Percentiles rank a stretch among this genome's conserved stretches.
These are phyloP conservation scores for Macaranga tanarius DNA, from an alignment of 441 rosid genomes.

Conservation along the genomic window DNA sequence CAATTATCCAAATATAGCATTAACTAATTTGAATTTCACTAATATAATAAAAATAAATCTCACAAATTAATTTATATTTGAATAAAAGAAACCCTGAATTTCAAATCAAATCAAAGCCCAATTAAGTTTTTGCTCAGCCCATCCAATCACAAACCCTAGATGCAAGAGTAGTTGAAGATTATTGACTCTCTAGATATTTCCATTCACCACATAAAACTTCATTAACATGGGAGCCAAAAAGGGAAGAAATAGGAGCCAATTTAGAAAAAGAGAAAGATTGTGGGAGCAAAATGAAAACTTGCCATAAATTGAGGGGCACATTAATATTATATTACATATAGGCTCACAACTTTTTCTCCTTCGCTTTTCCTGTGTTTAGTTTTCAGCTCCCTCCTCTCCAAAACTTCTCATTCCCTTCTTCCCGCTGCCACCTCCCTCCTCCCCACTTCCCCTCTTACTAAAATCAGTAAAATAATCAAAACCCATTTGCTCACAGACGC, in stretches of 20 bases:
- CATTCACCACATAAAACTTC: not conserved
- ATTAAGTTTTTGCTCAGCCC: not conserved
- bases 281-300: constrained; percentile 11
- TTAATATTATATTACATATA: too few relatives aligned
- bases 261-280: not conserved
- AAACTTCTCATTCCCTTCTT: not conserved
- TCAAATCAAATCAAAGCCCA: not conserved
- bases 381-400: not conserved
- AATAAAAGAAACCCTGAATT: too few relatives aligned
- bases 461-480: not conserved
- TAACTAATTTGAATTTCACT: too few relatives aligned
- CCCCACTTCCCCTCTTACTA: constrained; percentile 12
- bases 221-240: not conserved
- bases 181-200: not conserved
- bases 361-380: not conserved
- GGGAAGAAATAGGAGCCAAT: not conserved
- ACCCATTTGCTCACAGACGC: not conserved
- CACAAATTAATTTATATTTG: too few relatives aligned
- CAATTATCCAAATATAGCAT: too few relatives aligned
- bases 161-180: not conserved
- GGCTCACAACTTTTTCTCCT: too few relatives aligned
- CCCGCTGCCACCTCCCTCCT: constrained; percentile 23
- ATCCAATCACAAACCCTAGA: not conserved
- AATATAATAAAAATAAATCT: too few relatives aligned
- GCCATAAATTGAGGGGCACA: constrained; percentile 6